Base-by-base conservation (phyloP, 2,329 filamentous ascomycete genomes). In the Geosmithia putterillii region DNA sequence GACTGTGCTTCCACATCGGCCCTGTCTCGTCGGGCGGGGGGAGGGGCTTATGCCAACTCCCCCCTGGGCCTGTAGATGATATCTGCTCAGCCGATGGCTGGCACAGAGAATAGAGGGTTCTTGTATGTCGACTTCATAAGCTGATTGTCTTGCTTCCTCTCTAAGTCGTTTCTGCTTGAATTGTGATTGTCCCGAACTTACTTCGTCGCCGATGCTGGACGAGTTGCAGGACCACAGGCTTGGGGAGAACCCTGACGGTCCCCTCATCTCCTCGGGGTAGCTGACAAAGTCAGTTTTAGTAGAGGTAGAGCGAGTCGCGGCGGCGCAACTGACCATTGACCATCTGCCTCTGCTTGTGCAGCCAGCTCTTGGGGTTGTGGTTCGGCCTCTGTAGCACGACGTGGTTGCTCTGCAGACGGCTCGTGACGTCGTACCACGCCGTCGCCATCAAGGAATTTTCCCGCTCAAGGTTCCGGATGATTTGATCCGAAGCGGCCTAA, bases 381-480 rank as follows among this genome's bases (percentile, higher is more conserved):
- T 78, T 77, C 51, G 83, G 73, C 50, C 86, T 70, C 56, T 88
- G 83, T 48, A 94, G 64, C 44, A 86, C 78, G 37, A 90, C 81
- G 48, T 85, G 84, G 58, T 89, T 90, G 65, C 83, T 88, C 63
- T 92, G 86, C 51, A 94, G 62, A 42, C 86, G 73, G 56, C 73
- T 81, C 21, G 81, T 80, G 54, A 92, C 74, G 60, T 90, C 85
- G 63, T 89, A 89, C 85, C 85, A 94, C 2, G 86, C 86, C n/a
- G 80, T 83, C 21, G 81, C 71, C 53, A 94, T 86, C 56, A 92
- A 72, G 35, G 74, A 73, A 58, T 86, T 87, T 61, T 94, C 86
- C 52, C 83, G 76, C 58, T 83, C 75, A 46, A 94, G 73, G 52
- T 81, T 84, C 50, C 78, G 76, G 54, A 85, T 74, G 42, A 69